Base-by-base conservation (phyloP, 805 yeast genomes). In the Wickerhamiella allomyrinae region DNA sequence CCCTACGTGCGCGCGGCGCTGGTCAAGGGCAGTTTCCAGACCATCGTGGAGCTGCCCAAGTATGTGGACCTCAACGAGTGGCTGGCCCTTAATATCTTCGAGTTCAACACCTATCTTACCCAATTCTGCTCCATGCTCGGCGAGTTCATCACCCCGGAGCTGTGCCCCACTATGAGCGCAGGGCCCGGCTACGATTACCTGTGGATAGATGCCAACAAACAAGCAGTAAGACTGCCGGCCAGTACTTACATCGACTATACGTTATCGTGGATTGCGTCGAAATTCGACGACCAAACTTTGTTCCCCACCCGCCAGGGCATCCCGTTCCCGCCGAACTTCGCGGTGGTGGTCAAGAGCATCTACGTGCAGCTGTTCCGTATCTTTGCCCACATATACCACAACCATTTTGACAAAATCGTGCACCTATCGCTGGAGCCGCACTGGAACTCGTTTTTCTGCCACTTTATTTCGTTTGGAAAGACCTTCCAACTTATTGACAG, bases 381-480 rank as follows among this genome's bases (percentile, higher is more conserved):
- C 13, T 87, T 89, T 63, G 98, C 98, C 3, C 95, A 87, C 57
- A 77, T 91, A 29, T 91, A 87, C 59, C 83, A 85, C 62, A 85
- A 86, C 59, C 98, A 91, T 59, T 91, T 86, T 61, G 98, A 89
- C 50, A 85, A 80, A 57, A 73, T 89, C 20, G 76, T 89, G n/a
- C 96, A 91, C 59, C 63, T 91, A 45, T 79, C 94, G 2, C 61
- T 91, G 46, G 98, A 91, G 58, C 95, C 97, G 1, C 97, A 91
- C 59, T 91, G 95, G 94, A 91, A 91, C 60, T 87, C 97, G 3
- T 83, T 87, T 53, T 91, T 93, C 62, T 91, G 95, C 13, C 98
- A 91, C 58, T 91, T 82, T 55, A 73, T 89, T 35, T 79, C 94
- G 41, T 84, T 91, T 56, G 74, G 81, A 11, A 79, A 79, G 46